Conservation (phyloP, 495 filamentous ascomycete species). For the Pseudoneurospora amorphoporcata region DNA sequence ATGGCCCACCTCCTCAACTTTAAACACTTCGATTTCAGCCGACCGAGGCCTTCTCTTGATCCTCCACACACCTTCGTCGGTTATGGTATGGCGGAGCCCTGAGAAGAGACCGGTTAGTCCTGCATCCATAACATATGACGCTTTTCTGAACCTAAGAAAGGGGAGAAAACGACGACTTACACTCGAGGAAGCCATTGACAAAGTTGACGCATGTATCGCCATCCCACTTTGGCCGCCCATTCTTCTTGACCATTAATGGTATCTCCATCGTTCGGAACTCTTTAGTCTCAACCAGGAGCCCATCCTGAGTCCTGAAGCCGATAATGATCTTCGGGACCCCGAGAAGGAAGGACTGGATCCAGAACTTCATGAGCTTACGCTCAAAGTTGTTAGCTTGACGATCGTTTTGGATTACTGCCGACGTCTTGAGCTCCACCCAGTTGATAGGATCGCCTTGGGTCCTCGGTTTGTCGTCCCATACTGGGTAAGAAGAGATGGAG, state of each 20-base stretch:
- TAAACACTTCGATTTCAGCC: constrained; percentile 56
- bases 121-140: neutral
- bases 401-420: constrained; percentile 53
- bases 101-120: neutral
- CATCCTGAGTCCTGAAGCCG: constrained; percentile 68
- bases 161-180: constrained; percentile 25
- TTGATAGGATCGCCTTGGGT: constrained; percentile 57
- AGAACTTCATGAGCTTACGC: constrained; percentile 85
- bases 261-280: constrained; percentile 71
- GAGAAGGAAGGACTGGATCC: constrained; percentile 91
- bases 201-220: constrained; percentile 89
- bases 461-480: constrained; percentile 72
- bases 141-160: neutral
- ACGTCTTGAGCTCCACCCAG: constrained; percentile 94
- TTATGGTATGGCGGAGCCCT: constrained; percentile 59
- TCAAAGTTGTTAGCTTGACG: constrained; percentile 67
- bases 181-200: constrained; percentile 62
- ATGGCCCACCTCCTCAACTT: constrained; percentile 59
- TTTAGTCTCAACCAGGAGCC: constrained; percentile 58
- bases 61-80: constrained; percentile 68
- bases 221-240: constrained; percentile 64
- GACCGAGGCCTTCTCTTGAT: constrained; percentile 53
- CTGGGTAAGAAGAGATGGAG: constrained; percentile 24
- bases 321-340: constrained; percentile 88
- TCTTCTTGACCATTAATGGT: constrained; percentile 57